Evolutionary conservation across 768 basidiomycete genomes (phyloP).

Genomic region (Suillus lakei): DNA sequence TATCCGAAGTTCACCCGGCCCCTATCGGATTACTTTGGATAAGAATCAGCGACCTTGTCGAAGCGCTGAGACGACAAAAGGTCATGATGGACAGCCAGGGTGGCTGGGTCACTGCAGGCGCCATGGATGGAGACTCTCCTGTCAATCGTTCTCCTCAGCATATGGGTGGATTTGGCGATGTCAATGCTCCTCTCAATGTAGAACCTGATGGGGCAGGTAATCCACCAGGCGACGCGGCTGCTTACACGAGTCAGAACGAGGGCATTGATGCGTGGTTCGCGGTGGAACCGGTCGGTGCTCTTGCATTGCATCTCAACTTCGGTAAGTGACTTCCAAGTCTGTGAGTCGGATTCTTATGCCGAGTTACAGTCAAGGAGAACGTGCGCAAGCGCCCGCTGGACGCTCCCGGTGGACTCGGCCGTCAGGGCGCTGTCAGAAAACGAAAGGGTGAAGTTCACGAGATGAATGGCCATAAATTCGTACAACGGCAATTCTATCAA

Average conservation of each 20-base stretch:
- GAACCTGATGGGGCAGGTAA: slow-evolving; percentile 35
- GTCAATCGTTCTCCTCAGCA: slow-evolving; percentile 54
- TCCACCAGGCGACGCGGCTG: slow-evolving; percentile 34
- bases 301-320: slow-evolving; percentile 88
- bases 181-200: slow-evolving; percentile 45
- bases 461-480: slow-evolving; percentile 99
- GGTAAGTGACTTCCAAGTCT: slow-evolving; percentile 54
- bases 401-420: slow-evolving; percentile 88
- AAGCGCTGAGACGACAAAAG: slow-evolving; percentile 91
- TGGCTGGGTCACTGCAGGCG: slow-evolving; percentile 95
- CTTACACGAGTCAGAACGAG: slow-evolving; percentile 48
- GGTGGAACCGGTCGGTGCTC: slow-evolving; percentile 95
- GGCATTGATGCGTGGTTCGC: slow-evolving; percentile 98
- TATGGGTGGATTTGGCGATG: slow-evolving; percentile 51
- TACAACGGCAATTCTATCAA: slow-evolving; percentile 97
- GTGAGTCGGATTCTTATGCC: slow-evolving; percentile 8
- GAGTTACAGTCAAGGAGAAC: slow-evolving; percentile 88
- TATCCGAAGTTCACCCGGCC: slow-evolving; percentile 76
- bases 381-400: slow-evolving; percentile 96
- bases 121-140: slow-evolving; percentile 71
- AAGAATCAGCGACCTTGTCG: slow-evolving; percentile 90
- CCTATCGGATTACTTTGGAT: slow-evolving; percentile 97
- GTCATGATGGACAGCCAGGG: slow-evolving; percentile 87
- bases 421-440: slow-evolving; percentile 97
- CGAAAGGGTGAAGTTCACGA: slow-evolving; percentile 98